Evolutionary conservation across 495 filamentous ascomycete genomes (phyloP), one percentile per base, ranked within the genome.

Genomic region (Hypoxylon lienhwacheense): DNA sequence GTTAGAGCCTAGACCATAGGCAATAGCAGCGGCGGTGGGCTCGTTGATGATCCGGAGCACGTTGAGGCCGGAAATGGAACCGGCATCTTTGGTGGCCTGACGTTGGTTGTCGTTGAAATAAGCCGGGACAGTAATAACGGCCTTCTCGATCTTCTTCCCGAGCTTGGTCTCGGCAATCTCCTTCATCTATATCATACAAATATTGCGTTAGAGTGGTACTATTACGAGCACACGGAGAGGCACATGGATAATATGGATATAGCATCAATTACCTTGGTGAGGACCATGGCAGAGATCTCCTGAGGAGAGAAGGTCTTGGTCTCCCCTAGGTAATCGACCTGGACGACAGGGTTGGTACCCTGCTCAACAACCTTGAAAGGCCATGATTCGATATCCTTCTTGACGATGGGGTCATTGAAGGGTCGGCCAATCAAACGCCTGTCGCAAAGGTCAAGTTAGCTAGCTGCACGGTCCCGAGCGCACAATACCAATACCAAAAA

Each of bases 81-180:
- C 93, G 64, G 93, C 89, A 71, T 98, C 93, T 82, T 98, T 98
- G 75, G 93, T 98, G 51, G 93, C 91, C 77, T 97, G 92, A 75
- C 92, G 89, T 79, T 98, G 93, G 66, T 91, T 95, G 83, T 97
- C 93, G 81, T 97, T 98, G 88, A 98, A 98, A 82, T 98, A 98
- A 68, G 92, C 93, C 16, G 93, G 92, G 54, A 98, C 92, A 59
- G 92, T 98, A 72, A 98, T 87, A 68, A 98, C 92, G 44, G 92
- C 93, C 78, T 97, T 96, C 81, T 95, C 90, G 73, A 98, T 89
- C 66, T 89, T 95, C 74, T 89, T 89, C 70, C 92, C 93, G 59
- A 98, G 84, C 79, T 97, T 97, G 63, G 84, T 80, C 81, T 98
- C 92, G 65, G 93, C 92, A 65, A 92, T 91, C 79, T 98, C 93